These are phyloP conservation scores for Yarrowia hollandica DNA, from an alignment of 805 yeast species.

Conservation along the genomic window DNA sequence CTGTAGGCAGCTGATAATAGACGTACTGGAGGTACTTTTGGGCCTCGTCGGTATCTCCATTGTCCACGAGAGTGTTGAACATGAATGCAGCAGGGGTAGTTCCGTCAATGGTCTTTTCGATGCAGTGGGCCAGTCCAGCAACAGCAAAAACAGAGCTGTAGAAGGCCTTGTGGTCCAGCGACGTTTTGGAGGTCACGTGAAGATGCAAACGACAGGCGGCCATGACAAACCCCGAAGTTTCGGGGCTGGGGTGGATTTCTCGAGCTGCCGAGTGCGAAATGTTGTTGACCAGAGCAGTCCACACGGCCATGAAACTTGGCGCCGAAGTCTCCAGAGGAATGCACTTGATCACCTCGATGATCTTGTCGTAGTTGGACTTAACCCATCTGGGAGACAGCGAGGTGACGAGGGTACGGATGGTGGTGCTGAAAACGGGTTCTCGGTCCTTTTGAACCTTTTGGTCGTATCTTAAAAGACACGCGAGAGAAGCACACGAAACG, in stretches of 20 bases:
- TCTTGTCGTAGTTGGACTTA: constrained; percentile 8
- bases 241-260: constrained; percentile 8
- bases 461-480: neutral
- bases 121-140: neutral
- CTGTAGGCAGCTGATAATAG: neutral
- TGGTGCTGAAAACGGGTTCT: constrained; percentile 11
- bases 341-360: neutral
- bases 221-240: constrained; percentile 1
- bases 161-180: constrained; percentile 15
- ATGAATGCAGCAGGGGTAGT: neutral
- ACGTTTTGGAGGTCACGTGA: constrained; percentile 2
- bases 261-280: neutral
- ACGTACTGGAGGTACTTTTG: neutral
- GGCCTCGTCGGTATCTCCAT: neutral
- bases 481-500: constrained; percentile 13
- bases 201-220: constrained; percentile 1
- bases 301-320: neutral
- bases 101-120: neutral
- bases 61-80: constrained; percentile 1
- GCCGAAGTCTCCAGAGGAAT: neutral
- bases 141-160: neutral
- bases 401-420: neutral
- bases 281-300: constrained; percentile 7
- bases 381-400: constrained; percentile 17
- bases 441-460: constrained; percentile 1